Conservation (phyloP, 257 asterid genomes). For the Solanum ossicruentum region DNA sequence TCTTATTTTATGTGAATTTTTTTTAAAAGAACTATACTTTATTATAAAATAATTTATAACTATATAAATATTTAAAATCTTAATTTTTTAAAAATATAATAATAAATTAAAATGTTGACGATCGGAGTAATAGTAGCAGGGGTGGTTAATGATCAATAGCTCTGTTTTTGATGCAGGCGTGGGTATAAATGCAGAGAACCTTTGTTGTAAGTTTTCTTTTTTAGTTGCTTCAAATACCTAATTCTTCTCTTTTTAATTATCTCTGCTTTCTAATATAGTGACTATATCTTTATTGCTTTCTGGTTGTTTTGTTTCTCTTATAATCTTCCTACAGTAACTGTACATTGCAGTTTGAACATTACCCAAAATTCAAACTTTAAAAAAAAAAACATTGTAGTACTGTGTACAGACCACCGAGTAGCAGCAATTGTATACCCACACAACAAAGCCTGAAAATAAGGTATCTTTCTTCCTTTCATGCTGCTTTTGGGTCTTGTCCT, state of each 20-base stretch:
- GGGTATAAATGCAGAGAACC: slow-evolving; percentile 75
- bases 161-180: slow-evolving; percentile 66
- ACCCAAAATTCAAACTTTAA: not conserved
- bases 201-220: slow-evolving; percentile 37
- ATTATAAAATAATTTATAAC: too few relatives aligned
- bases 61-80: too few relatives aligned
- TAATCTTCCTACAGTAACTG: not conserved
- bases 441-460: slow-evolving; percentile 10
- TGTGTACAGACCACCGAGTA: not conserved
- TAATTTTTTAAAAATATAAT: too few relatives aligned
- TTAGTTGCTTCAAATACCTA: slow-evolving; percentile 13
- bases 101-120: too few relatives aligned
- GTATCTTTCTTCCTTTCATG: slow-evolving; percentile 12
- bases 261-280: not conserved
- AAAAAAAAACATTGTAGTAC: not conserved
- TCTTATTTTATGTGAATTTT: too few relatives aligned
- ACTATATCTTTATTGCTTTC: slow-evolving; percentile 19
- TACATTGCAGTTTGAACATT: not conserved
- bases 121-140: slow-evolving; percentile 6
- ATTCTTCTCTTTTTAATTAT: slow-evolving; percentile 2
- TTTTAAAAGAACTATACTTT: too few relatives aligned
- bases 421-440: not conserved
- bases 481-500: slow-evolving; percentile 4
- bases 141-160: slow-evolving; percentile 58
- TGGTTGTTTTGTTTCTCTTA: not conserved